Base-by-base conservation (phyloP, 2,329 filamentous ascomycete genomes). In the Gnomoniopsis smithogilvyi region DNA sequence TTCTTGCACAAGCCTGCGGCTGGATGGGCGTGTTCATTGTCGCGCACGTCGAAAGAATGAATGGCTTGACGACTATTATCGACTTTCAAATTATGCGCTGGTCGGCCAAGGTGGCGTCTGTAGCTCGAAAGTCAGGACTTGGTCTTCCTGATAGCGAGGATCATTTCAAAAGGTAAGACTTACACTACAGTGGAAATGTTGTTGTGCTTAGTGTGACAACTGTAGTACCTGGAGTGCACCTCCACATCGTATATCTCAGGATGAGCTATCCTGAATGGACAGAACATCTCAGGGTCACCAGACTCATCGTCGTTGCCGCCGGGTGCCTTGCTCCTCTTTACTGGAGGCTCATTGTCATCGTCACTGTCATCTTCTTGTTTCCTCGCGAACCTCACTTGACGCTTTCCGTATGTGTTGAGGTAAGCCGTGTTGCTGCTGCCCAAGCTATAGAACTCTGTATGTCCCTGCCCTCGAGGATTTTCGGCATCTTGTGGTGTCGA, bases 181-280 rank as follows among this genome's bases (percentile, higher is more conserved):
- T 62, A 72, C 70, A 72, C 67, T 7, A 73, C 62, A n/a, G 68
- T 70, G 7, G 71, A 72, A 34, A 73, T 70, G 45, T 71, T 67
- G 48, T 63, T 61, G 58, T 73, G 72, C 19, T 62, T 48, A 2
- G 71, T 70, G 50, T 73, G 69, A 60, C 72, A 73, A 1, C 69
- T 66, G 4, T 61, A 63, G 59, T 69, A 73, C 41, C 67, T 70
- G 19, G 68, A 65, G 17, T 64, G 62, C 22, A 62, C 66, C 17
- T 64, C 63, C 22, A 64, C 63, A 46, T 67, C 65, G 51, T 59
- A 67, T 30, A 63, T 61, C 22, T 59, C 61, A 51, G 68, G 66
- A 52, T 66, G 57, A 4, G 56, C 34, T 3, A 51, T n/a, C 38
- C 59, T 55, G 47, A 65, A 66, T 0, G 64, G 63, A 34, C 62